These are phyloP conservation scores for Thuja plicata DNA, from an alignment of 83 land plant genomes.

Conservation along the genomic window DNA sequence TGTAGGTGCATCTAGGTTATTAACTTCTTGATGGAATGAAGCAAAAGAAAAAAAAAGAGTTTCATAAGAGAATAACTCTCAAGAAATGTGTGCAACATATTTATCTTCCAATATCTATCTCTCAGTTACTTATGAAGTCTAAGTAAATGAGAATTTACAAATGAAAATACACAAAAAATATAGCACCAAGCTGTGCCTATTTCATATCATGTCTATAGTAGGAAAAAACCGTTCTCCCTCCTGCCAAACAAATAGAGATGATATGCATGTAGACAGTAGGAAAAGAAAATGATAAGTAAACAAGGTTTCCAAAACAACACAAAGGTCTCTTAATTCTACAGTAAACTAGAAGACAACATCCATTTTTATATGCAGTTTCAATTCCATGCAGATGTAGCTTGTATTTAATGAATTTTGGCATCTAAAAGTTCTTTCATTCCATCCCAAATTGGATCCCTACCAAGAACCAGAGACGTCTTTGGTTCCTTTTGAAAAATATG, in stretches of 20 bases:
- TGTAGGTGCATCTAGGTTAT: not conserved
- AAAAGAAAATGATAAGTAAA: not conserved
- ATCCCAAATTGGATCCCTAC: conserved; percentile 79
- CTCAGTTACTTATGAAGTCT: not conserved
- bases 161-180: not conserved
- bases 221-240: not conserved
- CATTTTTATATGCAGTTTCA: not conserved
- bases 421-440: conserved; percentile 83
- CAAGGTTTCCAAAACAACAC: not conserved
- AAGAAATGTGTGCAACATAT: not conserved
- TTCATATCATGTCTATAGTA: not conserved
- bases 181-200: not conserved
- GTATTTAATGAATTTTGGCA: not conserved
- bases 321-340: not conserved
- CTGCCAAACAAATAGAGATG: not conserved
- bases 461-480: conserved; percentile 3
- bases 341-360: not conserved
- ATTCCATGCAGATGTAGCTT: not conserved
- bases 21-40: not conserved
- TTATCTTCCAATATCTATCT: not conserved
- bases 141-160: not conserved
- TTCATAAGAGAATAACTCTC: not conserved
- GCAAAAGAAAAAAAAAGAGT: not conserved
- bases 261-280: not conserved
- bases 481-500: not conserved